These are phyloP conservation scores for Vinca major DNA, from an alignment of 305 asterid genomes.

Conservation along the genomic window DNA sequence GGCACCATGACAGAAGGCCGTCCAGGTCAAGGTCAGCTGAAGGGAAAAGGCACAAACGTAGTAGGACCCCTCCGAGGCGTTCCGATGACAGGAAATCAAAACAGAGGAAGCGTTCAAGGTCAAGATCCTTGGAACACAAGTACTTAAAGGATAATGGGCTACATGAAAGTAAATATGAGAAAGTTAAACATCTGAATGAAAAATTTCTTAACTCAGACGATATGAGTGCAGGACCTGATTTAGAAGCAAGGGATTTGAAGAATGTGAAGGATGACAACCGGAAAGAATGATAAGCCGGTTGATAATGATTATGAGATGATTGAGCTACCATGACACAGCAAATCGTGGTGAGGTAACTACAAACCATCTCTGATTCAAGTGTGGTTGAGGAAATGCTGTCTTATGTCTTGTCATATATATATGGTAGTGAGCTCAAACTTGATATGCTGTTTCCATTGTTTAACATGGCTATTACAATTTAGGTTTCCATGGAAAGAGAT, in stretches of 20 bases:
- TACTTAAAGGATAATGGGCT: conserved; percentile 21
- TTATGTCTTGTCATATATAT: background rate
- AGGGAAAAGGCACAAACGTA: conserved; percentile 38
- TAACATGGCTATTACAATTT: background rate
- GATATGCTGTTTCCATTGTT: background rate
- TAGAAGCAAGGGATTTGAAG: conserved; percentile 27
- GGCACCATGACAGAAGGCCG: conserved; percentile 33
- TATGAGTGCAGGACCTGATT: conserved; percentile 19
- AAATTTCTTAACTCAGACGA: conserved; percentile 32
- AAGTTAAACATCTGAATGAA: conserved; percentile 32
- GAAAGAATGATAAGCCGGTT: conserved; percentile 17
- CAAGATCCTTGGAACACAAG: conserved; percentile 42
- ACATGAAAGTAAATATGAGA: conserved; percentile 36
- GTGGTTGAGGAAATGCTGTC: background rate
- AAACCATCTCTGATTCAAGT: conserved; percentile 19
- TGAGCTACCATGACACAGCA: conserved; percentile 15
- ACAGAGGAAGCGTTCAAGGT: conserved; percentile 46
- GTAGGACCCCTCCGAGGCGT: conserved; percentile 34
- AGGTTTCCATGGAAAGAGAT: conserved; percentile 9
- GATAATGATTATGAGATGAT: conserved; percentile 18
- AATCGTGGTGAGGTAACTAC: conserved; percentile 11
- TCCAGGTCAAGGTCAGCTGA: conserved; percentile 65
- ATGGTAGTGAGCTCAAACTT: background rate
- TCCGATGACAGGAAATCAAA: conserved; percentile 50
- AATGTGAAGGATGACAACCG: conserved; percentile 24